Percentiles rank a stretch among this genome's conserved stretches.
Evolutionary conservation across 371 early-diverging fungal species (phyloP).

Genomic region (Mortierella sp.): DNA sequence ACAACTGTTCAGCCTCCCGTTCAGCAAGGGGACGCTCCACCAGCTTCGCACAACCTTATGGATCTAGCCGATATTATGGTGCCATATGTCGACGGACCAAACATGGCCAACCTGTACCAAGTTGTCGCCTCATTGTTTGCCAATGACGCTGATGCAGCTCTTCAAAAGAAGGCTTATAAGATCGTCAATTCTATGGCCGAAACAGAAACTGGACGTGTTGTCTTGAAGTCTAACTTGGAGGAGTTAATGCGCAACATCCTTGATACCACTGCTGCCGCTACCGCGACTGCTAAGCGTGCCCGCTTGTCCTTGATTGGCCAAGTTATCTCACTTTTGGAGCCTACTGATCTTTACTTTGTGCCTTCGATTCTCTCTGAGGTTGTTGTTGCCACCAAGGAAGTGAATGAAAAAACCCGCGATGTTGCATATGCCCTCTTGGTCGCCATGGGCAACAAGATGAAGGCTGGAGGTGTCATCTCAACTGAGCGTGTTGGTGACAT

Average conservation of each 20-base stretch:
- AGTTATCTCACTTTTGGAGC: constrained; percentile 66
- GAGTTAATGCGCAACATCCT: constrained; percentile 66
- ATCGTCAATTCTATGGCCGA: constrained; percentile 76
- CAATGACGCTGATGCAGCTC: constrained; percentile 76
- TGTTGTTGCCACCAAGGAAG: constrained; percentile 93
- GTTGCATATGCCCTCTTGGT: constrained; percentile 89
- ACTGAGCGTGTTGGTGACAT: constrained; percentile 67
- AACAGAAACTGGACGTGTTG: constrained; percentile 61
- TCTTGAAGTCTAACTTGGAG: constrained; percentile 59
- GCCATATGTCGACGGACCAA: constrained; percentile 75
- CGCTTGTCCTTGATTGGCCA: constrained; percentile 74
- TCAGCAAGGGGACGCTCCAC: constrained; percentile 68
- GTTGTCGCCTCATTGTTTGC: constrained; percentile 68
- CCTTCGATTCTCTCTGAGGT: constrained; percentile 91
- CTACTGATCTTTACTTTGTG: constrained; percentile 82
- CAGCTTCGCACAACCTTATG: constrained; percentile 81
- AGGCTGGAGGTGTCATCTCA: constrained; percentile 76
- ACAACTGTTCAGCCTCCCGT: constrained; percentile 57
- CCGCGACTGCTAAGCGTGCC: constrained; percentile 74
- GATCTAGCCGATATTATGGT: constrained; percentile 82
- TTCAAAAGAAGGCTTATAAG: constrained; percentile 97
- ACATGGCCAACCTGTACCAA: constrained; percentile 67
- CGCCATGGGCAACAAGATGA: constrained; percentile 91
- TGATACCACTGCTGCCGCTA: constrained; percentile 67
- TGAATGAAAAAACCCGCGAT: constrained; percentile 88